Evolutionary conservation across 2,329 filamentous ascomycete genomes (phyloP).

Genomic region (Pseudopithomyces chartarum): DNA sequence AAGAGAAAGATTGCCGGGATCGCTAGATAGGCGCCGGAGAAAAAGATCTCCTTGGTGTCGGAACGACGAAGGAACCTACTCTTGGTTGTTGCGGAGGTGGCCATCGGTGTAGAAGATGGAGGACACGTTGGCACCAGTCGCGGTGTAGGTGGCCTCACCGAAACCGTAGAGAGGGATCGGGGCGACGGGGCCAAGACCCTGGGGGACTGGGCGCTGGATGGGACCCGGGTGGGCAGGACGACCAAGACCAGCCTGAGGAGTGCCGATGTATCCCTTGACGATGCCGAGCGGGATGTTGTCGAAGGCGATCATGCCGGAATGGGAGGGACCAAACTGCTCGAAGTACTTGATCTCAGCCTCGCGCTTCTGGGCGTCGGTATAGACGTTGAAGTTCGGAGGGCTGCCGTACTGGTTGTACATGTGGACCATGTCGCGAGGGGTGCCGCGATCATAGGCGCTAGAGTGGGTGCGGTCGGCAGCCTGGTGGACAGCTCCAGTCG

Average conservation of each 20-base stretch:
- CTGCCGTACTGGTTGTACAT: constrained; percentile 23
- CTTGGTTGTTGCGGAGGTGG: too few species aligned
- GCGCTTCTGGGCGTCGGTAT: constrained; percentile 24
- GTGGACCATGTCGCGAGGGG: constrained; percentile 50
- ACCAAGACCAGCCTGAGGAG: background rate
- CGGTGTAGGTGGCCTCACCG: background rate
- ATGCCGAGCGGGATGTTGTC: constrained; percentile 33
- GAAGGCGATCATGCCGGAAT: constrained; percentile 28
- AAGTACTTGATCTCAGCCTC: constrained; percentile 32
- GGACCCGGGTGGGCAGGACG: constrained; percentile 22
- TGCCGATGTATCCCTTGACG: constrained; percentile 21
- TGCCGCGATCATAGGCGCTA: constrained; percentile 83
- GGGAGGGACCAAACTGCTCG: constrained; percentile 22
- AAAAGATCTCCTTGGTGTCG: too few species aligned
- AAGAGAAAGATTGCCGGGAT: too few species aligned
- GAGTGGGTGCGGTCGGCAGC: constrained; percentile 77
- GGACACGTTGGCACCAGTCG: background rate
- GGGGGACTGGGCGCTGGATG: constrained; percentile 24
- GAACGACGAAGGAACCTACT: too few species aligned
- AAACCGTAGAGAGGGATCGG: background rate
- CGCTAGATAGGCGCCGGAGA: too few species aligned
- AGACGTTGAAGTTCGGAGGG: constrained; percentile 13
- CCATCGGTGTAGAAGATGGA: too few species aligned
- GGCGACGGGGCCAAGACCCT: background rate
- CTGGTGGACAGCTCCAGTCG: constrained; percentile 73